These are phyloP conservation scores for Tetragonia tetragonoides DNA, from an alignment of 148 eudicot genomes.

Conservation along the genomic window DNA sequence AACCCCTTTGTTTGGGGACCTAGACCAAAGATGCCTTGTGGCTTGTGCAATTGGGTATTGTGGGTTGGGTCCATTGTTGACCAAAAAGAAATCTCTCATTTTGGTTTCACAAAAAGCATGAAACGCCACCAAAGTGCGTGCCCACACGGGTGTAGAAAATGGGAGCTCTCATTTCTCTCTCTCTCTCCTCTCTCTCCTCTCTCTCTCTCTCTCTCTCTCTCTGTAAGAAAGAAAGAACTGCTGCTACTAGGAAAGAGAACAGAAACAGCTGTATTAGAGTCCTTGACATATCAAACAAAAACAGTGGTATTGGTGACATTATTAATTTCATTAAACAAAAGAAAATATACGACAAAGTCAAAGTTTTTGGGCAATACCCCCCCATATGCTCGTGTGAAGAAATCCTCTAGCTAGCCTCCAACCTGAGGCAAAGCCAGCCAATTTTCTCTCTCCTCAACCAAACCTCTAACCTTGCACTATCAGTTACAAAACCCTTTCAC, in stretches of 20 bases:
- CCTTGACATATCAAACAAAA: conserved; percentile 6
- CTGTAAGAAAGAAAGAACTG: not conserved
- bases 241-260: conserved; percentile 3
- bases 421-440: conserved; percentile 9
- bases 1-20: not conserved
- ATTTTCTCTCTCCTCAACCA: conserved; percentile 26
- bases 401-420: conserved; percentile 1
- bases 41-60: conserved; percentile 10
- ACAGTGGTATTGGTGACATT: conserved; percentile 8
- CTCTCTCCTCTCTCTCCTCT: not conserved
- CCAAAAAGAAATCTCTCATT: conserved; percentile 14
- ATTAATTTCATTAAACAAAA: not conserved
- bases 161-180: not conserved
- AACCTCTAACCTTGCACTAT: conserved; percentile 24
- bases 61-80: conserved; percentile 31
- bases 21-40: not conserved
- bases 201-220: not conserved
- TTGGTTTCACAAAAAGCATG: not conserved
- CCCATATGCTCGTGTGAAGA: conserved; percentile 16
- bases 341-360: conserved; percentile 28
- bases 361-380: conserved; percentile 26
- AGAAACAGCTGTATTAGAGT: conserved; percentile 17
- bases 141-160: conserved; percentile 29
- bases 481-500: conserved; percentile 19
- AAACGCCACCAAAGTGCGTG: conserved; percentile 22